Evolutionary conservation across 148 eudicot genomes (phyloP).

Genomic region (Silene conica): DNA sequence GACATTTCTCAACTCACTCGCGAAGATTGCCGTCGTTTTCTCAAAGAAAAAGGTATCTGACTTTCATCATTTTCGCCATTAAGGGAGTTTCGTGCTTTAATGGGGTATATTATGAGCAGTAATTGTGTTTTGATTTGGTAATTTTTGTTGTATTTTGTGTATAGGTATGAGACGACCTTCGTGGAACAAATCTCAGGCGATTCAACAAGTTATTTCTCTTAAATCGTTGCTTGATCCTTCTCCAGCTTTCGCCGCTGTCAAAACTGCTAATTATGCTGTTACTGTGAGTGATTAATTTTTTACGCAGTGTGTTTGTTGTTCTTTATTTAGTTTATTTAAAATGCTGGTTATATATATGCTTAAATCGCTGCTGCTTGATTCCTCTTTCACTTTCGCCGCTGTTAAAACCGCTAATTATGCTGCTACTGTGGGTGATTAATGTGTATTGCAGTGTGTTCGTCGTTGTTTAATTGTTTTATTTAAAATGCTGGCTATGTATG

Average conservation of each 20-base stretch:
- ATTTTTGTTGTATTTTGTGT: background rate
- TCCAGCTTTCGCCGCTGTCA: conserved; percentile 27
- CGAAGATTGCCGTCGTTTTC: conserved; percentile 96
- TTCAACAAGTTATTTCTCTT: conserved; percentile 86
- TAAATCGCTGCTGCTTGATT: conserved; percentile 34
- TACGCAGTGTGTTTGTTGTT: too few species aligned
- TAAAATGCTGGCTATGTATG: too few species aligned
- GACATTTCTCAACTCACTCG: conserved; percentile 99
- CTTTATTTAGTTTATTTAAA: too few species aligned
- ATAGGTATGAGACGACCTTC: conserved; percentile 93
- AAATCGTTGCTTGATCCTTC: conserved; percentile 73
- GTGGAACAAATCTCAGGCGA: conserved; percentile 99
- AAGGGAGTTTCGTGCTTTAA: background rate
- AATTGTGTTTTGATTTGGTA: background rate
- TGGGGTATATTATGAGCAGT: too few species aligned
- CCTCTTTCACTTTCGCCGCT: conserved; percentile 35
- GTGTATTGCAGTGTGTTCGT: too few species aligned
- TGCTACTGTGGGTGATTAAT: conserved; percentile 5
- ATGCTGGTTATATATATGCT: too few species aligned
- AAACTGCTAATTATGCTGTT: conserved; percentile 1
- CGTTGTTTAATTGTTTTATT: too few species aligned
- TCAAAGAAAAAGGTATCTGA: conserved; percentile 71
- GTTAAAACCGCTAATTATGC: conserved; percentile 2
- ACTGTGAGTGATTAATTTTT: background rate
- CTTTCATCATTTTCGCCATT: background rate